Evolutionary conservation across 768 basidiomycete genomes (phyloP), one percentile per base, ranked within the genome.

Genomic region (Lentinula lateritia): DNA sequence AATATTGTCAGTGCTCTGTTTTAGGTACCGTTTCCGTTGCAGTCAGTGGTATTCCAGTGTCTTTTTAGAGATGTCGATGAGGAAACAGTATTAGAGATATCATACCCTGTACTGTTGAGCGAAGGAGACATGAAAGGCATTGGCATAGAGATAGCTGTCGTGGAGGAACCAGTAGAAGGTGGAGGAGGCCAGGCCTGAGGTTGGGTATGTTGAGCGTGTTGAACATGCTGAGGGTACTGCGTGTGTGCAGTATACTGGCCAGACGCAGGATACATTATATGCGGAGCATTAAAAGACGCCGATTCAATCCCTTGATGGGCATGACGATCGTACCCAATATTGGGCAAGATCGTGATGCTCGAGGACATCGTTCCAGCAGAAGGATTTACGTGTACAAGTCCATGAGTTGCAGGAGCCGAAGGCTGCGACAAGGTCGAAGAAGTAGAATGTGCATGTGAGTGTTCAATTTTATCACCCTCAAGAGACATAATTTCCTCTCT

Each of bases 401-500:
- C 23, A 15, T 35, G 18, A 7, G 54, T 2, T 5, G 54, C 10
- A n/a, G 38, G n/a, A 3, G 54, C 38, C 36, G 53, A 28, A 8
- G 50, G 7, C n/a, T 12, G 5, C 5, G 28, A 32, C 50, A 16
- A 10, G 55, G 36, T 42, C 10, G 35, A 38, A 34, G 57, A 48
- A 45, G 41, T 5, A 5, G 41, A 42, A 16, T 7, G 38, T 12
- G 41, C 38, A 48, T 50, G 12, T 13, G 41, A 15, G 23, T 56
- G 39, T 13, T 41, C 15, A 16, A 39, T 16, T 15, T 28, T 13
- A 28, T 42, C 46, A 48, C 61, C 62, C 70, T 77, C 78, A 52
- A 80, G 53, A 46, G 52, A 63, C 39, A 46, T 56, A 74, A 80
- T 72, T 65, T 92, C 89, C 50, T 89, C 88, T 56, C 71, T 71